These are phyloP conservation scores for Fusarium sp. DNA, from an alignment of 2,329 filamentous ascomycete genomes.

Conservation along the genomic window DNA sequence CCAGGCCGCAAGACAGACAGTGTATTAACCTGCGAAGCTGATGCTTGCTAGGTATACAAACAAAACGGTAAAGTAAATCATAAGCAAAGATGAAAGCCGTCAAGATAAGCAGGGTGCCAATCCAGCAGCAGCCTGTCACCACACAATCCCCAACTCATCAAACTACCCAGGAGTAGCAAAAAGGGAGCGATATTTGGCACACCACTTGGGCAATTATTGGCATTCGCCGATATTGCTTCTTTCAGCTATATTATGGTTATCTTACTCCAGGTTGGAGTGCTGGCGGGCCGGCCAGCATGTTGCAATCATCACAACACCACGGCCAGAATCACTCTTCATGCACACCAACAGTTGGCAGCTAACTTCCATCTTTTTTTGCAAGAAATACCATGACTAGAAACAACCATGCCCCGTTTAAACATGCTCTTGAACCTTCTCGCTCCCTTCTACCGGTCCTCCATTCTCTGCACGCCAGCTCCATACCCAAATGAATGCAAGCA, in stretches of 20 bases:
- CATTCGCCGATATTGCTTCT: background rate
- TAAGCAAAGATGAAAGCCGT: background rate
- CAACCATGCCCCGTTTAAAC: slow-evolving; percentile 33
- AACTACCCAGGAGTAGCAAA: background rate
- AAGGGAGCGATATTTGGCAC: background rate
- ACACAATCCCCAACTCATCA: background rate
- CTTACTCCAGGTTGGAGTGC: background rate
- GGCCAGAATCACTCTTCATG: background rate
- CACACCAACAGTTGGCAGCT: background rate
- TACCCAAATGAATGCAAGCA: slow-evolving; percentile 14
- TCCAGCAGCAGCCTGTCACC: background rate
- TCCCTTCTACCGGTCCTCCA: slow-evolving; percentile 15
- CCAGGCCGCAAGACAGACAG: background rate
- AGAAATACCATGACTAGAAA: slow-evolving; percentile 28
- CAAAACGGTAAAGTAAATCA: background rate
- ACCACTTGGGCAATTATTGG: background rate
- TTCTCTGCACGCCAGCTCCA: slow-evolving; percentile 19
- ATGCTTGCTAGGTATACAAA: background rate
- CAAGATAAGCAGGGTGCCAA: background rate
- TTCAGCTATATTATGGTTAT: background rate
- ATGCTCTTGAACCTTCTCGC: slow-evolving; percentile 38
- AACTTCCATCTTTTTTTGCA: slow-evolving; percentile 32
- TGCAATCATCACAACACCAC: background rate
- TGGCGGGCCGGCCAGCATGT: background rate
- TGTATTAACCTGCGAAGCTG: background rate